Conservation (phyloP, 2,329 filamentous ascomycete genomes). For the Colletotrichum scovillei region DNA sequence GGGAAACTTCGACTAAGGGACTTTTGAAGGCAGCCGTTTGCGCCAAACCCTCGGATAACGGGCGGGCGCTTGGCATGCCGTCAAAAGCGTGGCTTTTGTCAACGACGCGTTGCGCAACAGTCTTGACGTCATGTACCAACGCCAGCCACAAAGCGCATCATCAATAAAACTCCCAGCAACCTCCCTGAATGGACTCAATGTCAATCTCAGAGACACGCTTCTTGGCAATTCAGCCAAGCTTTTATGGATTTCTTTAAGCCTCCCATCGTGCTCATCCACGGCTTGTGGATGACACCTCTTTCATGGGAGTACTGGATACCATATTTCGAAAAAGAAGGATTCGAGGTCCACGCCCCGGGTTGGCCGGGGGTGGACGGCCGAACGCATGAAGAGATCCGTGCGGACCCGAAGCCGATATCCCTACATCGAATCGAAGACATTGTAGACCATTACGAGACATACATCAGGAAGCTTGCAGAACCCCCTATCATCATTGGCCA, state of each 20-base stretch:
- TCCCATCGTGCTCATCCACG: slow-evolving; percentile 39
- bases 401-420: slow-evolving; percentile 33
- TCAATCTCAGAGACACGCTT: not conserved
- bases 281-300: slow-evolving; percentile 40
- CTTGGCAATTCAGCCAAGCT: not conserved
- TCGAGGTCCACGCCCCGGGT: slow-evolving; percentile 38
- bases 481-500: slow-evolving; percentile 40
- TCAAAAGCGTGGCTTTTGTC: not conserved
- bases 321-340: slow-evolving; percentile 33
- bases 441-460: slow-evolving; percentile 37
- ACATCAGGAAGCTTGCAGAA: slow-evolving; percentile 35
- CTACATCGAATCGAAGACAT: slow-evolving; percentile 37
- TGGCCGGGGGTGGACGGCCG: slow-evolving; percentile 40
- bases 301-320: slow-evolving; percentile 40
- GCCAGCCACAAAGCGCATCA: not conserved
- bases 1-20: no score
- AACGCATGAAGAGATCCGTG: slow-evolving; percentile 37
- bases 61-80: not conserved
- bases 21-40: not conserved
- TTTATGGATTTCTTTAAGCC: slow-evolving; percentile 23
- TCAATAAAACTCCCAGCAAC: not conserved
- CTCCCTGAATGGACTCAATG: not conserved
- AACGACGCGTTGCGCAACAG: not conserved
- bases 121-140: slow-evolving; percentile 12
- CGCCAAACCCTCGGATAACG: not conserved